Evolutionary conservation across 257 asterid genomes (phyloP), one percentile per base, ranked within the genome.

Genomic region (Capsicum rhomboideum): DNA sequence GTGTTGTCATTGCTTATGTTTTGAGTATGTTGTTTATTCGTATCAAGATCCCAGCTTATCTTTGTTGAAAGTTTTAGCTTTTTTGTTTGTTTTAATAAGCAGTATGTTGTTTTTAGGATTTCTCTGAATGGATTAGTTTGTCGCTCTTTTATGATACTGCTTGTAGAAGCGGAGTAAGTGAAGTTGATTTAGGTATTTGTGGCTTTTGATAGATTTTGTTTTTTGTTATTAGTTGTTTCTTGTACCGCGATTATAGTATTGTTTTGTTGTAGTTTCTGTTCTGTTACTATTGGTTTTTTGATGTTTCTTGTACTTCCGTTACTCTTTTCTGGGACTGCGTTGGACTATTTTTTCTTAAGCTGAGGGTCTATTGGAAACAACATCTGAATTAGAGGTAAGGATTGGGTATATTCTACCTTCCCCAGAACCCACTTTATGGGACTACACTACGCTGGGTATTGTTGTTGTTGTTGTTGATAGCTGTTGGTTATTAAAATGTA

Each of bases 21-120:
- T 95, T 96, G 99, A 93, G 95, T 85, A 94, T 96, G 96, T 90
- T 93, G 42, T 96, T 96, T 85, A 84, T 96, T 88, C 94, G 98
- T 85, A 97, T 97, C 86, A 95, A 97, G 97, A 93, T 96, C 90
- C 98, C 98, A 0, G 93, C 64, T 34, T 97, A 95, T 82, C 98
- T 95, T 84, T 92, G 88, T 26, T 96, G 94, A 96, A 49, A 49
- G 81, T 23, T 49, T 50, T 49, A 75, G 23, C 23, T 56, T 74
- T 82, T 82, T 75, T 23, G 54, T 67, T 8, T 23, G 61, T 55
- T 44, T 54, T 31, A 17, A 66, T 66, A 66, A 67, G 75, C 29
- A 69, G 29, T 69, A 37, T 18, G 52, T 37, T 69, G 17, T 18
- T 68, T 34, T 34, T 69, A 40, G 78, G 7, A 69, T 34, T 69